phyloP scores from a whole-genome alignment of 805 yeast species.

The Dipodascopsis tothii region DNA sequence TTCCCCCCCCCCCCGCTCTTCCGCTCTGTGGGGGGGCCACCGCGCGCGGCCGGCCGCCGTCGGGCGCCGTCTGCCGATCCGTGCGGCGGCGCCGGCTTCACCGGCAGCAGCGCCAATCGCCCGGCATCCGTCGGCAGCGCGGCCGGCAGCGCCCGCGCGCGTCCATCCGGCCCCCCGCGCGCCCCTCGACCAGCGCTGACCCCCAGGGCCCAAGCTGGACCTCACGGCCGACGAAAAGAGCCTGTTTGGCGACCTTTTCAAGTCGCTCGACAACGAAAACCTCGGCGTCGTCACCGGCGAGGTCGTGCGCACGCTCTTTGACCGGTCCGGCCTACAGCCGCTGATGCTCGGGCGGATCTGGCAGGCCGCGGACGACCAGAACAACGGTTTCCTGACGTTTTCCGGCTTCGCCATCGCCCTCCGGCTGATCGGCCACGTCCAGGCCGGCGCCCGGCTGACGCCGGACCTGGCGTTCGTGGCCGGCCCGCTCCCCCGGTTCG shows the following conservation, averaged over 20 bases:
- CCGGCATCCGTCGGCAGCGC: too few relatives aligned
- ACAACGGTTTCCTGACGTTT: constrained; percentile 75
- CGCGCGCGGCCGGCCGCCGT: too few relatives aligned
- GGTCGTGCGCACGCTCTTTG: constrained; percentile 72
- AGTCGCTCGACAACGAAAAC: constrained; percentile 67
- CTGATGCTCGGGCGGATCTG: constrained; percentile 78
- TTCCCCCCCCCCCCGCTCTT: too few relatives aligned
- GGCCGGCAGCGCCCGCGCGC: too few relatives aligned
- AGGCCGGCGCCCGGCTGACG: constrained; percentile 56
- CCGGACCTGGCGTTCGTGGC: constrained; percentile 46
- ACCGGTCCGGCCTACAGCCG: constrained; percentile 76
- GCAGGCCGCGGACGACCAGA: constrained; percentile 87
- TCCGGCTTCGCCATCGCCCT: constrained; percentile 77
- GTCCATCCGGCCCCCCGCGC: too few relatives aligned
- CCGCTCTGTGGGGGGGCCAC: too few relatives aligned
- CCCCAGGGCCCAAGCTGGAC: not conserved
- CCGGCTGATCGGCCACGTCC: constrained; percentile 83
- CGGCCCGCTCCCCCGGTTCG: constrained; percentile 61
- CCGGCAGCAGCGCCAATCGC: too few relatives aligned
- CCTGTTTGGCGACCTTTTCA: constrained; percentile 67
- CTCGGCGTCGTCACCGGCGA: constrained; percentile 84
- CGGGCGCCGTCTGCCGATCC: too few relatives aligned
- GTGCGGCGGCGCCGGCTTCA: too few relatives aligned
- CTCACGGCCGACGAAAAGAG: constrained; percentile 64
- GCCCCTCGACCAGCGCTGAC: too few relatives aligned